Evolutionary conservation across 352 stramenopile species (phyloP).

Genomic region (Phytophthora citricola): DNA sequence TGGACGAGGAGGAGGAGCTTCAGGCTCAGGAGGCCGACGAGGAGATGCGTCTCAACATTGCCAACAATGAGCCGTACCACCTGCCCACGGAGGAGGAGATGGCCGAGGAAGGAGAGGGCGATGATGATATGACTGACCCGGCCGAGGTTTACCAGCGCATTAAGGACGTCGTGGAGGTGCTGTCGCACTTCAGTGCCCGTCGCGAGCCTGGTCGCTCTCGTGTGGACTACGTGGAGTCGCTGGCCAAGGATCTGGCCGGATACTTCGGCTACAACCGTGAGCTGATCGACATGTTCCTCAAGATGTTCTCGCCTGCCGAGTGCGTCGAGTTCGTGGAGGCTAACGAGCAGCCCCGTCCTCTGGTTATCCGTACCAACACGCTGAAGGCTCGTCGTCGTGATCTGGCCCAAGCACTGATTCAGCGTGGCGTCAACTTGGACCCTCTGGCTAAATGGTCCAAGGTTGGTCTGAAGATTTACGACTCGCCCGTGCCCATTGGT

Average conservation of each 20-base stretch:
- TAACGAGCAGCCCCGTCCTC: slow-evolving; percentile 96
- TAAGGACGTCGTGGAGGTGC: slow-evolving; percentile 93
- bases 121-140: slow-evolving; percentile 66
- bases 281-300: slow-evolving; percentile 97
- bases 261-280: slow-evolving; percentile 99
- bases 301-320: slow-evolving; percentile 98
- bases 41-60: slow-evolving; percentile 89
- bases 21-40: slow-evolving; percentile 82
- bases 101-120: slow-evolving; percentile 55
- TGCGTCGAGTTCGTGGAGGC: slow-evolving; percentile 99
- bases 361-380: slow-evolving; percentile 99
- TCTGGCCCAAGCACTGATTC: slow-evolving; percentile 98
- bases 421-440: slow-evolving; percentile 98
- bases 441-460: slow-evolving; percentile 99
- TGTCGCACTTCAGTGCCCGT: slow-evolving; percentile 96
- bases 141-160: slow-evolving; percentile 94
- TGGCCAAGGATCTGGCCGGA: slow-evolving; percentile 93
- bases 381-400: slow-evolving; percentile 99
- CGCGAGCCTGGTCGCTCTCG: slow-evolving; percentile 93
- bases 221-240: slow-evolving; percentile 95
- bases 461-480: slow-evolving; percentile 99
- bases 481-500: slow-evolving; percentile 98
- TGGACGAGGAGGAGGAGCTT: slow-evolving; percentile 78
- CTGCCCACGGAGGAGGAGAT: slow-evolving; percentile 83
- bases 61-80: slow-evolving; percentile 85